Conservation (phyloP, 2,329 filamentous ascomycete species). For the Gyromitra esculenta region DNA sequence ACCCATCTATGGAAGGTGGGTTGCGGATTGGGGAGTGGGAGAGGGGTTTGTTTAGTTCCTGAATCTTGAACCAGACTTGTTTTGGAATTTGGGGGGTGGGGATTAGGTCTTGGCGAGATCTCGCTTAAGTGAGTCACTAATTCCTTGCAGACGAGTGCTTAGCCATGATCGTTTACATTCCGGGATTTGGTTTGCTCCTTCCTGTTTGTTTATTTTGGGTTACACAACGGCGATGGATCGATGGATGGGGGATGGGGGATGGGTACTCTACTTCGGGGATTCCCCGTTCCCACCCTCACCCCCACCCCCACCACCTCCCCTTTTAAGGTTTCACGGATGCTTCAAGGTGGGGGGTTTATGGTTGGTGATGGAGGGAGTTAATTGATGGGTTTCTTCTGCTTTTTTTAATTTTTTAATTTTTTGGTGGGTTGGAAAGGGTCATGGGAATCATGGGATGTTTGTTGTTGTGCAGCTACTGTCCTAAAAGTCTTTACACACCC, state of each 20-base stretch:
- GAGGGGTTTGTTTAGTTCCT: not conserved
- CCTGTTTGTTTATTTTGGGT: not conserved
- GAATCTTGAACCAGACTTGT: too few species aligned
- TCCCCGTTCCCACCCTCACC: not conserved
- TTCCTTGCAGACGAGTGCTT: constrained; percentile 3
- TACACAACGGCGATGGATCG: not conserved
- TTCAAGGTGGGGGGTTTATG: not conserved
- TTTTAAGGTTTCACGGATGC: not conserved
- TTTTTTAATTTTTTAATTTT: not conserved
- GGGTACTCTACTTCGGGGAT: not conserved
- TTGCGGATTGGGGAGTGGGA: not conserved
- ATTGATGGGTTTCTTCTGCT: not conserved
- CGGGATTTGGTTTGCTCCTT: not conserved
- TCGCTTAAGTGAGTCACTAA: constrained; percentile 21
- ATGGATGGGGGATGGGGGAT: not conserved
- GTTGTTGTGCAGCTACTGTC: too few species aligned
- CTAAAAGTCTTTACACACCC: too few species aligned
- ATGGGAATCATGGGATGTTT: too few species aligned
- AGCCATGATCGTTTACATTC: not conserved
- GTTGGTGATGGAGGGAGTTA: not conserved
- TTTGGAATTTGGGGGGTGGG: too few species aligned
- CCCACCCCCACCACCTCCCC: too few species aligned
- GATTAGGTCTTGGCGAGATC: not conserved
- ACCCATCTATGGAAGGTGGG: constrained; percentile 11
- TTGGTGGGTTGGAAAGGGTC: not conserved